phyloP scores from a whole-genome alignment of 176 grass and related monocot species.

The Oryza brachyantha region DNA sequence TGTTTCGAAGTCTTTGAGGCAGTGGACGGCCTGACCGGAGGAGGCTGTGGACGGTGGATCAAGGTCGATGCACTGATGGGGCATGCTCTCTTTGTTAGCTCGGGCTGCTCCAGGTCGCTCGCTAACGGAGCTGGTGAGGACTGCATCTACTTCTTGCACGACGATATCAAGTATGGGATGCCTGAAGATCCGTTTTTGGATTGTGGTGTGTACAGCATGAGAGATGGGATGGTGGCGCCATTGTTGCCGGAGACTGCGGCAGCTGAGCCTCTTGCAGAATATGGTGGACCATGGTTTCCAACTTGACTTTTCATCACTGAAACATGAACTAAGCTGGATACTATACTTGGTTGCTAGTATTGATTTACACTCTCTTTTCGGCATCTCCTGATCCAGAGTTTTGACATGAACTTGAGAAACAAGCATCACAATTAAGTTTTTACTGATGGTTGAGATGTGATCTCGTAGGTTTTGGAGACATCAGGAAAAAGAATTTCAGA shows the following conservation, averaged over 20 bases:
- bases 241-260: not conserved
- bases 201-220: slow-evolving; percentile 13
- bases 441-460: too few species aligned
- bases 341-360: too few species aligned
- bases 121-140: not conserved
- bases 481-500: too few species aligned
- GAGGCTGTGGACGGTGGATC: not conserved
- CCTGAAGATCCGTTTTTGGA: too few species aligned
- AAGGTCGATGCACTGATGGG: not conserved
- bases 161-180: too few species aligned
- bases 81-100: not conserved
- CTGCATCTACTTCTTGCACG: slow-evolving; percentile 1
- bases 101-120: not conserved
- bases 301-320: not conserved
- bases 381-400: too few species aligned
- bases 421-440: too few species aligned
- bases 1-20: not conserved
- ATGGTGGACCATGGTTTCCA: not conserved
- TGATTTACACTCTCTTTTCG: too few species aligned
- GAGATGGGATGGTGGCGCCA: not conserved
- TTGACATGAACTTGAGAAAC: too few species aligned
- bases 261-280: not conserved
- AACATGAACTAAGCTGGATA: too few species aligned
- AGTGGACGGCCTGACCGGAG: not conserved
- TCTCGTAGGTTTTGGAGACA: too few species aligned